A percentile compares a stretch with the other conserved stretches of the same genome.
These are phyloP conservation scores for Orbilia javanica DNA, from an alignment of 2,329 filamentous ascomycete species.

Conservation along the genomic window DNA sequence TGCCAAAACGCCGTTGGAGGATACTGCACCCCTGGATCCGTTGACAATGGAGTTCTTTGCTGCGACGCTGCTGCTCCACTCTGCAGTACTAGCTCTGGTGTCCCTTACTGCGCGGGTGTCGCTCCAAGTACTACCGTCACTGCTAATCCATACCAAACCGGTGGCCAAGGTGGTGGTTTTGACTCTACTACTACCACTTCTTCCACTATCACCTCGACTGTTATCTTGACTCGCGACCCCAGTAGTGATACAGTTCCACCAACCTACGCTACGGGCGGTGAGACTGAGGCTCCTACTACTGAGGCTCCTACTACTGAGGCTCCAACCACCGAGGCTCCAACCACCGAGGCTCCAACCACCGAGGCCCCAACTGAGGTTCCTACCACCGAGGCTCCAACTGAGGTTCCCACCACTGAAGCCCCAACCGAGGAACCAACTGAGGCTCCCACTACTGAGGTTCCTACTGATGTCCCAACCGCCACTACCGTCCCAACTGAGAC, in stretches of 20 bases:
- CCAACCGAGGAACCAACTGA: not conserved
- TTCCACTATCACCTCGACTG: constrained; percentile 12
- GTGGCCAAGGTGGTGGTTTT: constrained; percentile 16
- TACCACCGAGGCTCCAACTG: not conserved
- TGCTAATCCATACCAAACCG: constrained; percentile 25
- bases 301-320: constrained; percentile 19
- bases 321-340: not conserved
- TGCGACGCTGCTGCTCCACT: constrained; percentile 45
- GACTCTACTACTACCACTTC: constrained; percentile 41
- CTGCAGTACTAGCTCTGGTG: constrained; percentile 50
- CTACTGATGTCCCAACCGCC: not conserved
- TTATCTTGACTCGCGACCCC: constrained; percentile 14
- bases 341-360: not conserved
- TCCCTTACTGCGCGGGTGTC: constrained; percentile 52
- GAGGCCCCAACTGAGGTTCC: constrained; percentile 16
- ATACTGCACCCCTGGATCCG: constrained; percentile 42
- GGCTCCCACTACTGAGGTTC: not conserved
- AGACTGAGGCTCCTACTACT: constrained; percentile 9
- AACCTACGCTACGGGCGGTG: not conserved
- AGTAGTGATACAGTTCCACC: constrained; percentile 17
- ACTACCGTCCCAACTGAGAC: not conserved
- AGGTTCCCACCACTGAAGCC: constrained; percentile 16
- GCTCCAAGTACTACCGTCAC: constrained; percentile 45
- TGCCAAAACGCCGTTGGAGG: constrained; percentile 33
- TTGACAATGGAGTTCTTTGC: constrained; percentile 40